Conservation (phyloP, 1,284 basidiomycete genomes). For the Kwoniella shivajii region DNA sequence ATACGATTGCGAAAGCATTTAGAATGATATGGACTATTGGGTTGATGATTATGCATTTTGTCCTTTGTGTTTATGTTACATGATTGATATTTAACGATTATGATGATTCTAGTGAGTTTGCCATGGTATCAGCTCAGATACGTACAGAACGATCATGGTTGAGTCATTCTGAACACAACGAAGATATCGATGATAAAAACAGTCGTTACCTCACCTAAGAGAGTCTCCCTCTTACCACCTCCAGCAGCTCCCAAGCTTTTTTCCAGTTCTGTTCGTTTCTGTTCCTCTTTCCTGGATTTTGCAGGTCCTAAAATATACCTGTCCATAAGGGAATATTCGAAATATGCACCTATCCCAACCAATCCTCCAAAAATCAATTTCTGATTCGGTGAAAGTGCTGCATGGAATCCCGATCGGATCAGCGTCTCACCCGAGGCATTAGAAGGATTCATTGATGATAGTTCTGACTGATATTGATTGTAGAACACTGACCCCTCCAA, state of each 20-base stretch:
- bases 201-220: not conserved
- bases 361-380: slow-evolving; percentile 9
- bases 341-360: slow-evolving; percentile 5
- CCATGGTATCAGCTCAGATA: not conserved
- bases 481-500: slow-evolving; percentile 2
- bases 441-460: no score
- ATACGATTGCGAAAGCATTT: not conserved
- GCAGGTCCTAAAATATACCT: slow-evolving; percentile 9
- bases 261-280: not conserved
- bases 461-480: no score
- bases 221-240: not conserved
- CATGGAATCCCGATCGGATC: no score
- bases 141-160: not conserved
- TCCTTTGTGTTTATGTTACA: not conserved
- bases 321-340: slow-evolving; percentile 13
- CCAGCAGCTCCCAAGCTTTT: not conserved
- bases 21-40: not conserved
- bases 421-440: no score
- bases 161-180: not conserved
- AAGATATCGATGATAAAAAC: not conserved
- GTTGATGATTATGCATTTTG: not conserved
- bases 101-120: not conserved
- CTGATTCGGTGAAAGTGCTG: slow-evolving; percentile 9
- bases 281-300: slow-evolving; percentile 4
- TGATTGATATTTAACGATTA: not conserved